Conservation (phyloP, 2,329 filamentous ascomycete genomes). For the Rachicladosporium sp. region DNA sequence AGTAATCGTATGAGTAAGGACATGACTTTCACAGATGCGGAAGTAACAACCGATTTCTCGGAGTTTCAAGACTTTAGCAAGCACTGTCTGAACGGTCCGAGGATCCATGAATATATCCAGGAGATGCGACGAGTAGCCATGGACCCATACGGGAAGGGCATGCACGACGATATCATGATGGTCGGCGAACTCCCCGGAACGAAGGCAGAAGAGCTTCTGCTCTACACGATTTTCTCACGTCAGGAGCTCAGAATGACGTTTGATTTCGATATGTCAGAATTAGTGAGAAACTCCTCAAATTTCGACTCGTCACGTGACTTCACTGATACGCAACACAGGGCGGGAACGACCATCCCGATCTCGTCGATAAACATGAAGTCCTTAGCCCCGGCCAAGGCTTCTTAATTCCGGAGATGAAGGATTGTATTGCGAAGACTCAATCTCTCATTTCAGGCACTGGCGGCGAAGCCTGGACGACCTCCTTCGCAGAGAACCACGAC, state of each 20-base stretch:
- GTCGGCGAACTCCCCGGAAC: constrained; percentile 31
- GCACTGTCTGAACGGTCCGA: constrained; percentile 22
- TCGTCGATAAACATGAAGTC: constrained; percentile 5
- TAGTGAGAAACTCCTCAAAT: too few relatives aligned
- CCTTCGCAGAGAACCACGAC: constrained; percentile 45
- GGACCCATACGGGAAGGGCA: constrained; percentile 27
- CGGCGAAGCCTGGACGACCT: constrained; percentile 17
- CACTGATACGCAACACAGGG: constrained; percentile 2
- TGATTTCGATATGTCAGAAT: constrained; percentile 6
- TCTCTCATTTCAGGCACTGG: constrained; percentile 43
- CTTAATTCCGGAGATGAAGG: constrained; percentile 18
- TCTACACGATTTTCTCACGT: constrained; percentile 1
- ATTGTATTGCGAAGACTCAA: constrained; percentile 17
- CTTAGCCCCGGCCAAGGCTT: constrained; percentile 8
- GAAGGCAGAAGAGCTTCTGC: constrained; percentile 1
- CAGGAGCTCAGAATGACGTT: constrained; percentile 6
- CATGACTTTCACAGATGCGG: constrained; percentile 12
- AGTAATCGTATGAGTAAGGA: constrained; percentile 18
- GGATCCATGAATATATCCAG: constrained; percentile 35
- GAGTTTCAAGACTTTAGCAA: constrained; percentile 4
- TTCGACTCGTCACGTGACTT: too few relatives aligned
- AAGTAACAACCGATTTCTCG: constrained; percentile 8
- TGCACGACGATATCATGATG: constrained; percentile 33
- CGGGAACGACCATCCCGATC: constrained; percentile 4
- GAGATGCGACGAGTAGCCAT: constrained; percentile 33